Conservation (phyloP, 352 stramenopile genomes). For the Globisporangium perplexum region DNA sequence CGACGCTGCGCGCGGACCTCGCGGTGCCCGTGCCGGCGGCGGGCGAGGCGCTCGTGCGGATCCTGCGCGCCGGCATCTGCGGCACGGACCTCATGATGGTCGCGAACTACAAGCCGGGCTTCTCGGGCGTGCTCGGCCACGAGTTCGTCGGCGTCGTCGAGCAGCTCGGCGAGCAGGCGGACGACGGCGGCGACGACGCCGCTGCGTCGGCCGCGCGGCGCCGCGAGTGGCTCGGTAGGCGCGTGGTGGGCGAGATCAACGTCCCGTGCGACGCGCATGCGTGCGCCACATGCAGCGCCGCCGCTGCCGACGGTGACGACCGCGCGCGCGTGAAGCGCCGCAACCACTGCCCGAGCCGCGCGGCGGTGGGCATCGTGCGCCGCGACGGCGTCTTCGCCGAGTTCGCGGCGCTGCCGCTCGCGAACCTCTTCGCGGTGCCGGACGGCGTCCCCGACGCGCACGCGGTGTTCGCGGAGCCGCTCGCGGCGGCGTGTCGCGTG, state of each 20-base stretch:
- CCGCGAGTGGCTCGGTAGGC: conserved; percentile 53
- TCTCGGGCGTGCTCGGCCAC: conserved; percentile 71
- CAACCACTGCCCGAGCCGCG: conserved; percentile 86
- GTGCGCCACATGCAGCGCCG: conserved; percentile 29
- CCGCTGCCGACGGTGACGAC: conserved; percentile 6
- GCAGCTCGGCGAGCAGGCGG: conserved; percentile 52
- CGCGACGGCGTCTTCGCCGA: conserved; percentile 81
- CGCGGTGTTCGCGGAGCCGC: conserved; percentile 80
- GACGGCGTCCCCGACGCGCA: conserved; percentile 55
- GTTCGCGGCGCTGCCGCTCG: conserved; percentile 71
- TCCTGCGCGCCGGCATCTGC: conserved; percentile 64
- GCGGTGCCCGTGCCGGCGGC: conserved; percentile 25
- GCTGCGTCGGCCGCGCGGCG: neutral
- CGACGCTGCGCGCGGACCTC: conserved; percentile 29
- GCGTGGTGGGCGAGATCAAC: conserved; percentile 92
- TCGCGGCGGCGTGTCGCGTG: conserved; percentile 83
- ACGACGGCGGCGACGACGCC: conserved; percentile 16
- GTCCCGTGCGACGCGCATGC: conserved; percentile 63
- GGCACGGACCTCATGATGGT: conserved; percentile 73
- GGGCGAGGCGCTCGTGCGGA: conserved; percentile 49
- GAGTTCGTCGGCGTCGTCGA: conserved; percentile 89
- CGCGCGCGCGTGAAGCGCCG: conserved; percentile 34
- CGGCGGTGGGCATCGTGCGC: conserved; percentile 78
- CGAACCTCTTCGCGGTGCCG: conserved; percentile 82
- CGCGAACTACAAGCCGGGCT: conserved; percentile 67